Evolutionary conservation across 345 rosid genomes (phyloP).

Genomic region (Gossypium bickii): DNA sequence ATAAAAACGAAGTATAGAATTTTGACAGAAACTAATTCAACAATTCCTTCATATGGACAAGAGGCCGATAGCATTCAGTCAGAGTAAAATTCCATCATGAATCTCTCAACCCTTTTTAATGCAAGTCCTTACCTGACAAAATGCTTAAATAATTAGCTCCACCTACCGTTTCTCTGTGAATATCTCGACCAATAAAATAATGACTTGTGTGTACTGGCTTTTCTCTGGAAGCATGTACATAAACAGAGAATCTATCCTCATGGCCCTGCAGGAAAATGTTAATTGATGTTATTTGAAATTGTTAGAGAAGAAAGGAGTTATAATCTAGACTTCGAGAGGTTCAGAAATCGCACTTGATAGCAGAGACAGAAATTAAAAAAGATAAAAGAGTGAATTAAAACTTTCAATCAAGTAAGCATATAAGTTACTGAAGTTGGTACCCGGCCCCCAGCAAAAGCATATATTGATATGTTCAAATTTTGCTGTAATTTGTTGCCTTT

Average conservation of each 20-base stretch:
- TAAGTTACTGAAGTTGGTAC: no score
- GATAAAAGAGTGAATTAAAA: no score
- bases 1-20: not conserved
- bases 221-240: conserved; percentile 56
- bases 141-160: not conserved
- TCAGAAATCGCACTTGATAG: no score
- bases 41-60: no score
- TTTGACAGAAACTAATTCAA: not conserved
- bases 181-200: conserved; percentile 54
- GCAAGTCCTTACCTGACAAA: not conserved
- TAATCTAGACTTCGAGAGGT: no score
- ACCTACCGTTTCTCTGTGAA: conserved; percentile 51
- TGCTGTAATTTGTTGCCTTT: no score
- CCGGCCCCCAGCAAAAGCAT: no score
- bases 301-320: no score
- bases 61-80: no score
- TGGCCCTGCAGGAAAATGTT: conserved; percentile 48
- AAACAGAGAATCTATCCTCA: conserved; percentile 52
- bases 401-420: no score
- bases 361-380: no score
- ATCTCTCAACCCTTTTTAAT: not conserved
- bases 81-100: not conserved
- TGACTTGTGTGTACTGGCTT: conserved; percentile 43
- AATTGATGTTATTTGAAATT: not conserved
- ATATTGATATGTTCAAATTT: no score